Percentiles rank a stretch among this genome's conserved stretches.
These are phyloP conservation scores for Collybia mongolica DNA, from an alignment of 768 basidiomycete genomes.

Conservation along the genomic window DNA sequence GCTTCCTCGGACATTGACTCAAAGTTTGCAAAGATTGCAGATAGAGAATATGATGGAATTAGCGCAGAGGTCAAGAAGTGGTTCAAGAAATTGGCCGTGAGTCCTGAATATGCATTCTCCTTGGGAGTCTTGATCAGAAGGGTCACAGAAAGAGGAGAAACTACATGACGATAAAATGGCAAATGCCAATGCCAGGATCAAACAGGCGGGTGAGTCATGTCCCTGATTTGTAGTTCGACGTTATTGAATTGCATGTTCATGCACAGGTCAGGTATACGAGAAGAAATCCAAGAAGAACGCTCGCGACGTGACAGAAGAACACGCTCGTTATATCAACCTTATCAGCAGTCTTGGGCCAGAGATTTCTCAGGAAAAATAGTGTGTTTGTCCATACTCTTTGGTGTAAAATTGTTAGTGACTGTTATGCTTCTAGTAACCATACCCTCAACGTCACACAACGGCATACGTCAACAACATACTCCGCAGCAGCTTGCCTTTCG, in stretches of 20 bases:
- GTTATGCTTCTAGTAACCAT: conserved; percentile 55
- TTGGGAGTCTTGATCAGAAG: not conserved
- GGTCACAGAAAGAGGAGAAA: conserved; percentile 75
- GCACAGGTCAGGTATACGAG: conserved; percentile 67
- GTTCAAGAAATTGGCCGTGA: conserved; percentile 80
- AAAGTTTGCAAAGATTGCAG: conserved; percentile 73
- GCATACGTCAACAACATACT: conserved; percentile 56
- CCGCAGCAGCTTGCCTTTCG: conserved; percentile 61
- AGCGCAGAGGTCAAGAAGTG: conserved; percentile 77
- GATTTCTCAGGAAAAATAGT: conserved; percentile 82
- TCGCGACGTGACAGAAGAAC: conserved; percentile 68
- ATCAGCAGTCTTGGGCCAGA: conserved; percentile 74
- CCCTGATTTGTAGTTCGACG: not conserved
- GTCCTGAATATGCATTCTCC: conserved; percentile 21
- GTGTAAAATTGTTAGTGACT: not conserved
- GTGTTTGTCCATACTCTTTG: conserved; percentile 24
- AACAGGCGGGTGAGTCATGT: conserved; percentile 60
- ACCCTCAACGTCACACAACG: conserved; percentile 58
- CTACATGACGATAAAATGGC: conserved; percentile 70
- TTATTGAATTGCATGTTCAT: conserved; percentile 3
- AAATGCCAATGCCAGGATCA: conserved; percentile 68
- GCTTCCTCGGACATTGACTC: conserved; percentile 64
- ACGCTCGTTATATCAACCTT: conserved; percentile 73
- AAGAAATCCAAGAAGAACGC: conserved; percentile 78
- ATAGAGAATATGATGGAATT: conserved; percentile 68